Base-by-base conservation (phyloP, 2,329 filamentous ascomycete genomes). In the Talaromyces albobiverticillius region DNA sequence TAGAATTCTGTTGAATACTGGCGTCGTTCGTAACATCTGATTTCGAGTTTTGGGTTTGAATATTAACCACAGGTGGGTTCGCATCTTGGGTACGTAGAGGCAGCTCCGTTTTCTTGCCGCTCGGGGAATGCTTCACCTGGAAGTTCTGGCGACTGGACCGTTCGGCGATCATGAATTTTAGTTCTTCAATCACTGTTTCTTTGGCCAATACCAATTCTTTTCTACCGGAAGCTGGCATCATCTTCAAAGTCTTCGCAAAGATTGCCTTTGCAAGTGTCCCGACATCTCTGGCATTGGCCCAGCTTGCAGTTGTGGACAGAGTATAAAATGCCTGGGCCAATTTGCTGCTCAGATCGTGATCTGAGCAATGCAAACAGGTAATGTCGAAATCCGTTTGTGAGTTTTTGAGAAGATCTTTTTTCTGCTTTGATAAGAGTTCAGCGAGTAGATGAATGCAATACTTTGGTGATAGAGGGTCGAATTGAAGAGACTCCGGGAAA, bases 261-360 rank as follows among this genome's bases (percentile, higher is more conserved):
- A 86, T 77, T 1, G 49, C 61, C 54, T 79, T 82, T 0, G 71
- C 75, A 0, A 88, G 41, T 0, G 77, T 79, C 11, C 81, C 69
- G 1, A 89, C 77, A 45, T 89, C 86, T 3, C 85, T 76, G 0
- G 79, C 85, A 57, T 82, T 88, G 0, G 79, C 86, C 82, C 85
- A 88, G 6, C 76, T 75, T 0, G 76, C 64, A 3, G 80, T 70
- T 0, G 52, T 40, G 0, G 76, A 64, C 0, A 88, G 65, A 0
- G 49, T 36, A 0, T 62, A 47, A 32, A 87, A 79, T 0, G 66
- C 58, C 0, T 61, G 46, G 0, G 65, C 25, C 4, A 64, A 11
- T 11, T 59, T 22, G 3, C 56, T 34, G 18, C 55, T 23, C 23
- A 66, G 56, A 13, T 58, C 10, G 14, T 29, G 10, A 31, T 59